Base-by-base conservation (phyloP, 768 basidiomycete genomes). In the Trametes meyenii region DNA sequence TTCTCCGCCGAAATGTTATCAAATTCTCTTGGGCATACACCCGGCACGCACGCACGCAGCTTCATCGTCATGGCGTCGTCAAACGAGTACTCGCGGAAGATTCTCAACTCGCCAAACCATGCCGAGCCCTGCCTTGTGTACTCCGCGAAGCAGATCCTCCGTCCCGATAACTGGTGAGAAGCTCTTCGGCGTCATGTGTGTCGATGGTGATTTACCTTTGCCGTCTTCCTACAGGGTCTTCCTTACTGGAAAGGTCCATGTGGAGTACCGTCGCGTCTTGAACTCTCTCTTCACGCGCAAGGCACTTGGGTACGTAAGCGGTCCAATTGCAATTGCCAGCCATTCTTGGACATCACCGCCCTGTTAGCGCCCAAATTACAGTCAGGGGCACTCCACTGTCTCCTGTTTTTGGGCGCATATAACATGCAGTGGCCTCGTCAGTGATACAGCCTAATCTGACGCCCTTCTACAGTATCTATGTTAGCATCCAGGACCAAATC, bases 11-110 rank as follows among this genome's bases (percentile, higher is more conserved):
- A 10, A n/a, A 33, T 21, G 45, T 24, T 23, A 23, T 46, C 45
- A 46, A 46, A 46, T 46, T 46, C 45, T 8, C 29, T 33, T 8
- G 29, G 29, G 29, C n/a, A 46, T 23, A 6, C 8, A 19, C 21
- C 11, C 44, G 16, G n/a, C n/a, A 19, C 21, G 4, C 16, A 21
- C 36, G 24, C 38, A n/a, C 36, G n/a, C 71, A 99, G 97, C 68
- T 98, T 98, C 76, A 98, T 99, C 71, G 97, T 99, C 70, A 96
- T 98, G 86, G 94, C 95, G 23, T 92, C 96, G 8, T 88, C 92
- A 3, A 98, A 94, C 69, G 89, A 96, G 66, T 94, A 86, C 75
- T 80, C 96, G 12, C 90, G 96, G 70, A 98, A 96, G 77, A 96
- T 98, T 67, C 80, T 99, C 72, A 98, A 98, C 79, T 94, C 94